Conservation (phyloP, 805 yeast species). For the Yarrowia porcina region DNA sequence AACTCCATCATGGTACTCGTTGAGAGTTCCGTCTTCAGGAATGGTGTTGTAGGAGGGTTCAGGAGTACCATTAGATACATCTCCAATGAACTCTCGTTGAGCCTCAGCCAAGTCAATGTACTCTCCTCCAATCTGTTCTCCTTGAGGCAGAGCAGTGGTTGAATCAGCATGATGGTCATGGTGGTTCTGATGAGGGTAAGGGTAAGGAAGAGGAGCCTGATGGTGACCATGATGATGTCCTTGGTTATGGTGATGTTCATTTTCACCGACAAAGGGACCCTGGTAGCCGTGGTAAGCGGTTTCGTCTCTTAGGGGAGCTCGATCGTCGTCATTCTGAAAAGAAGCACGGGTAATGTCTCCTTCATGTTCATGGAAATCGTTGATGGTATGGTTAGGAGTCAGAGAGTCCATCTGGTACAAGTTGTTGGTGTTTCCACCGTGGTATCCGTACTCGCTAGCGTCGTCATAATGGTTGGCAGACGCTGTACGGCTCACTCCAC, state of each 20-base stretch:
- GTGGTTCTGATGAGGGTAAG: background rate
- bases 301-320: background rate
- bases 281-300: constrained; percentile 13
- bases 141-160: constrained; percentile 8
- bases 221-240: background rate
- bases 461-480: background rate
- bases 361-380: constrained; percentile 11
- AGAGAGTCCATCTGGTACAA: constrained; percentile 12
- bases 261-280: constrained; percentile 1
- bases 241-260: background rate
- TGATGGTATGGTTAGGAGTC: constrained; percentile 19
- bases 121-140: constrained; percentile 25
- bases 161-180: background rate
- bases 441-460: constrained; percentile 7
- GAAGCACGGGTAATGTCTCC: constrained; percentile 14
- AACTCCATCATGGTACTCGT: constrained; percentile 22
- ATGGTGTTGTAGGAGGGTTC: constrained; percentile 20
- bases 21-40: constrained; percentile 14
- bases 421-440: background rate
- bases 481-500: background rate
- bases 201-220: constrained; percentile 10
- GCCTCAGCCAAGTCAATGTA: constrained; percentile 18
- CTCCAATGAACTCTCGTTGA: constrained; percentile 8
- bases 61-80: background rate
- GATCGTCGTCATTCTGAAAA: constrained; percentile 8